phyloP scores from a whole-genome alignment of 495 filamentous ascomycete species.

The Aspergillus mulundensis region DNA sequence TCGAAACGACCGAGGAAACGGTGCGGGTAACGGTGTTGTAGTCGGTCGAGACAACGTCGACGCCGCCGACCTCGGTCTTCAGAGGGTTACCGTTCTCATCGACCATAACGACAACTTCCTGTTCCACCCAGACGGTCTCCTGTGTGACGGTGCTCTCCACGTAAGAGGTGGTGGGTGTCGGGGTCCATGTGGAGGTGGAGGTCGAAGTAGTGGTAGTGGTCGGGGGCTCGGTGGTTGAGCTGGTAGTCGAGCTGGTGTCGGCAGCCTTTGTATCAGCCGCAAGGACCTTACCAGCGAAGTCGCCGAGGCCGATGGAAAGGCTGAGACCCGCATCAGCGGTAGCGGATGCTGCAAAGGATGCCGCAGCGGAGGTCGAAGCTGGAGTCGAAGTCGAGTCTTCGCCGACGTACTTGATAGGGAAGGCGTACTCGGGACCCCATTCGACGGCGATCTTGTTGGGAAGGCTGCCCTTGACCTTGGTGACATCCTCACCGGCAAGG shows the following conservation, averaged over 20 bases:
- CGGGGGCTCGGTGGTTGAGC: slow-evolving; percentile 1
- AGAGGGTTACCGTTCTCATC: slow-evolving; percentile 24
- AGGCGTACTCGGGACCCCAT: slow-evolving; percentile 50
- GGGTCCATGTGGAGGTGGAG: slow-evolving; percentile 16
- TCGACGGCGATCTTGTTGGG: slow-evolving; percentile 51
- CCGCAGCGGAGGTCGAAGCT: slow-evolving; percentile 3
- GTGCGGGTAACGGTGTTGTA: slow-evolving; percentile 11
- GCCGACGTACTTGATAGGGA: slow-evolving; percentile 19
- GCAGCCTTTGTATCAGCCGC: neutral
- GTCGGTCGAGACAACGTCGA: slow-evolving; percentile 20
- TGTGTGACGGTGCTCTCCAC: slow-evolving; percentile 26
- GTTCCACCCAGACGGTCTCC: slow-evolving; percentile 34
- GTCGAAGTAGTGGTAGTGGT: slow-evolving; percentile 6
- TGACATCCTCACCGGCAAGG: slow-evolving; percentile 36
- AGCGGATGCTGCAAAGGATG: neutral
- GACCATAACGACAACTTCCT: slow-evolving; percentile 35
- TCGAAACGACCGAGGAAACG: slow-evolving; percentile 24
- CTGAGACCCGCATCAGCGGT: slow-evolving; percentile 6
- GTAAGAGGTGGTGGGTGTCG: slow-evolving; percentile 27
- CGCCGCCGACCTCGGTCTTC: slow-evolving; percentile 22
- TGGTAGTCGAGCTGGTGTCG: neutral
- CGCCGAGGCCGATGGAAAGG: slow-evolving; percentile 12
- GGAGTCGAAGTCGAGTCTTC: neutral
- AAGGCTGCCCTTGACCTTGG: slow-evolving; percentile 38
- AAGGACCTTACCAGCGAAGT: slow-evolving; percentile 3